Base-by-base conservation (phyloP, 1,139 yeast species). In the Blastobotrys niveus region DNA sequence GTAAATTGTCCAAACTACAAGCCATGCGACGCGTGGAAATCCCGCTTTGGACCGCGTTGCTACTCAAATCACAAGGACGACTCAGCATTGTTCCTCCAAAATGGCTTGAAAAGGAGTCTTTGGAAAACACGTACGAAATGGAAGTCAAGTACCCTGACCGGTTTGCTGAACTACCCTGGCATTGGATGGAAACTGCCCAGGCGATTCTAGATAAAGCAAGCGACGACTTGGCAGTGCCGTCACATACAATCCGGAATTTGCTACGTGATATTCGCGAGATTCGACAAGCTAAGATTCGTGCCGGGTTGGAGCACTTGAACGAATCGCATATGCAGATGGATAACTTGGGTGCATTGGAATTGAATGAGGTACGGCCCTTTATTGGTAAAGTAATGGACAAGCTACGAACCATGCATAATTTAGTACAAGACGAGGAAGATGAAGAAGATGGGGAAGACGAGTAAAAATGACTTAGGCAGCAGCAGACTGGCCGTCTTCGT, bases 21-120 rank as follows among this genome's bases (percentile, higher is more conserved):
- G 88, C 95, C 1, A 74, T 85, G 75, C 75, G 83, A 51, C 72
- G 91, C 46, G 77, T 75, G 26, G 70, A 75, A 40, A 80, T 91
- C 0, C 95, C 96, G 0, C 55, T 91, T 3, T 91, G 98, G 98
- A 70, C 86, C 20, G 97, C 96, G 0, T 63, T 88, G 12, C 70
- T 89, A 15, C 68, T 91, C 45, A 87, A 87, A 58, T 79, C 82
- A 38, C 97, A 91, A 62, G 82, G 80, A 41, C 82, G 89, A 54
- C 87, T 97, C 63, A 82, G 81, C 50, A 80, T 91, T 3, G 80
- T 88, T 5, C 82, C 89, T 9, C 99, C 99, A 0, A 72, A 70
- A 2, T 91, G 99, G 99, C 71, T 91, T n/a, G 74, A 72, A 14
- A 64, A 76, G 42, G 67, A 69, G n/a, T 70, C 68, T 46, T 63